A percentile compares a stretch with the other conserved stretches of the same genome.
Conservation (phyloP, 2,329 filamentous ascomycete genomes). For the Cladosporium sp. region DNA sequence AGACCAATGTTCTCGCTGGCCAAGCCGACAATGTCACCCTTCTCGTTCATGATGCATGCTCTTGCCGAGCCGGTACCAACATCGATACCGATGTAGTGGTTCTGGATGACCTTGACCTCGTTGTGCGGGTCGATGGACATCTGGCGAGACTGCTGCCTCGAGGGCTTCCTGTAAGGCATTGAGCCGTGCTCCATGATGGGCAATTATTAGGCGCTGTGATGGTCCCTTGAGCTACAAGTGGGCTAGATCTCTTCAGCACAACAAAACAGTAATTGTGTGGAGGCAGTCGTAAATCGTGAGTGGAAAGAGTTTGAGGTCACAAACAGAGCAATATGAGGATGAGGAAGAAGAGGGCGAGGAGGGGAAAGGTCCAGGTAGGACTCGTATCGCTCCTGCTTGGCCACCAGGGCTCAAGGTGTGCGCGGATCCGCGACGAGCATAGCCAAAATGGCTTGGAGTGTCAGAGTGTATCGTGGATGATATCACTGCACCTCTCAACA, state of each 20-base stretch:
- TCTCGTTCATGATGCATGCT: slow-evolving; percentile 89
- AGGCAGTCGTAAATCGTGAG: not conserved
- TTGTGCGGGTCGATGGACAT: slow-evolving; percentile 51
- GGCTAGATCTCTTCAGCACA: too few relatives aligned
- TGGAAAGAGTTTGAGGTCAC: not conserved
- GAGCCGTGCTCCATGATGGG: slow-evolving; percentile 13
- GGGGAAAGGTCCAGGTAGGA: not conserved
- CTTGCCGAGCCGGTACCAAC: slow-evolving; percentile 93
- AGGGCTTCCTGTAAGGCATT: slow-evolving; percentile 31
- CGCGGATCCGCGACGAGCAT: slow-evolving; percentile 5
- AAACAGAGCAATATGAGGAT: not conserved
- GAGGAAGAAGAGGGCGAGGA: not conserved
- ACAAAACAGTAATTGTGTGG: not conserved
- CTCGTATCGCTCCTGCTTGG: slow-evolving; percentile 3
- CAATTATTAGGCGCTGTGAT: slow-evolving; percentile 1
- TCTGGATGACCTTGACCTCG: slow-evolving; percentile 52
- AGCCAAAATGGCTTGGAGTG: not conserved
- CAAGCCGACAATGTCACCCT: slow-evolving; percentile 73
- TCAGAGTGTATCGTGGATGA: slow-evolving; percentile 5
- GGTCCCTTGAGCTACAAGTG: not conserved
- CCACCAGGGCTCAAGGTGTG: slow-evolving; percentile 2
- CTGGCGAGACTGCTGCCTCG: slow-evolving; percentile 40
- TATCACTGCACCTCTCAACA: slow-evolving; percentile 13
- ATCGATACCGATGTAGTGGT: slow-evolving; percentile 80
- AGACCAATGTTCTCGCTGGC: slow-evolving; percentile 50